Percentiles rank a stretch among this genome's conserved stretches.
These are phyloP conservation scores for Graphiopsis chlorocephala DNA, from an alignment of 2,329 filamentous ascomycete genomes.

Conservation along the genomic window DNA sequence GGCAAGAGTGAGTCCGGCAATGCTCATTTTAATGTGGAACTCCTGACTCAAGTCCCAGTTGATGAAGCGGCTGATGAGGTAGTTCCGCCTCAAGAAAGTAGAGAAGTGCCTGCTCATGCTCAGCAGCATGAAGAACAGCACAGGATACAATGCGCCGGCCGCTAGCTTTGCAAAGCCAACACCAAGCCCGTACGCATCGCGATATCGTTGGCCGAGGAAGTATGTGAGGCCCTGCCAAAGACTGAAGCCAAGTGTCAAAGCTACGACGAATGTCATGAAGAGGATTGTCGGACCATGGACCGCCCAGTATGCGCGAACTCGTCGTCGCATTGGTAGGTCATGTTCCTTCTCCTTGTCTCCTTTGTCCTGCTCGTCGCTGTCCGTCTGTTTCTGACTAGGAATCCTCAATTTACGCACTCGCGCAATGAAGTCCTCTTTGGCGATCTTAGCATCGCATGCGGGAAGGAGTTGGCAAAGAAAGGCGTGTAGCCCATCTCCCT, in stretches of 20 bases:
- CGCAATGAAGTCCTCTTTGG: slow-evolving; percentile 49
- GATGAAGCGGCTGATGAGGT: slow-evolving; percentile 53
- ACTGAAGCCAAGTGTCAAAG: slow-evolving; percentile 51
- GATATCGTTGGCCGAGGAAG: slow-evolving; percentile 43
- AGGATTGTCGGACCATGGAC: slow-evolving; percentile 53
- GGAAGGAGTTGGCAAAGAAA: slow-evolving; percentile 53
- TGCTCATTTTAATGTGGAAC: slow-evolving; percentile 57
- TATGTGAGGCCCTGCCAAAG: slow-evolving; percentile 57
- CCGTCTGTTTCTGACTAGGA: slow-evolving; percentile 56
- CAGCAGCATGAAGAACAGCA: slow-evolving; percentile 57
- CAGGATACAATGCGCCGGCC: slow-evolving; percentile 56
- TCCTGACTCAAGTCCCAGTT: slow-evolving; percentile 57
- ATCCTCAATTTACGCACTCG: slow-evolving; percentile 61
- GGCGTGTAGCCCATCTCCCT: slow-evolving; percentile 44
- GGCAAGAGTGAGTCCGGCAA: slow-evolving; percentile 49
- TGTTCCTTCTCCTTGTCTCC: slow-evolving; percentile 40
- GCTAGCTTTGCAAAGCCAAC: slow-evolving; percentile 55
- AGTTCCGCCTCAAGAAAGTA: slow-evolving; percentile 52
- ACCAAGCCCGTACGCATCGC: slow-evolving; percentile 55
- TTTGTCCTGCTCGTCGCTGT: slow-evolving; percentile 48
- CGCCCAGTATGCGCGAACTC: slow-evolving; percentile 53
- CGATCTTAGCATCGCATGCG: slow-evolving; percentile 41
- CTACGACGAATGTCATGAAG: slow-evolving; percentile 50
- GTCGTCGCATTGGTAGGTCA: slow-evolving; percentile 46
- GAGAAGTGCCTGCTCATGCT: slow-evolving; percentile 59